phyloP scores from a whole-genome alignment of 2,329 filamentous ascomycete genomes.

The Fusarium siculi region DNA sequence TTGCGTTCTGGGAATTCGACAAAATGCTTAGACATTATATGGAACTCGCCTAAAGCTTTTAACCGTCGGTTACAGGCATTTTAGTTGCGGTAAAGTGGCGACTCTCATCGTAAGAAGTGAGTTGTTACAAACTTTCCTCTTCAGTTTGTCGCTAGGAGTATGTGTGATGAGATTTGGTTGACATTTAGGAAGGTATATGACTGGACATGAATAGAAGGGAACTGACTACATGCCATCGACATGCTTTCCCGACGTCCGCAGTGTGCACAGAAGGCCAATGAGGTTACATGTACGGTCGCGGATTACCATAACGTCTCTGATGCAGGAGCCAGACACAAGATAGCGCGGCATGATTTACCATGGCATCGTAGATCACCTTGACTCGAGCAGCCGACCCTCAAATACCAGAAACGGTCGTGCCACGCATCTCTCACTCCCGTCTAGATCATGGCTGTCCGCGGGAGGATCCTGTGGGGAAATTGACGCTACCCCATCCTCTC shows the following conservation, averaged over 20 bases:
- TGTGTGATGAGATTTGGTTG: constrained; percentile 9
- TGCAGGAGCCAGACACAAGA: constrained; percentile 17
- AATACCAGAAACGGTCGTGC: constrained; percentile 12
- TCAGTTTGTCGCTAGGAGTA: not conserved
- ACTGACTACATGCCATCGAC: constrained; percentile 10
- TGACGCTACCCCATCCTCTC: constrained; percentile 40
- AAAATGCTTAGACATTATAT: constrained; percentile 30
- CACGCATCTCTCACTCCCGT: constrained; percentile 9
- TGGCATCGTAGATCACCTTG: constrained; percentile 21
- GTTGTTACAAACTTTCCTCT: constrained; percentile 3
- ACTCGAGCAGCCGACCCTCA: constrained; percentile 34
- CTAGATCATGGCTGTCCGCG: constrained; percentile 16
- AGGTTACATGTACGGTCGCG: constrained; percentile 1
- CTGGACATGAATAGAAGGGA: not conserved
- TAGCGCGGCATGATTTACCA: constrained; percentile 21
- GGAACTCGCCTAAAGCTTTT: constrained; percentile 17
- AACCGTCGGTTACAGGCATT: constrained; percentile 23
- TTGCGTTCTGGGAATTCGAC: constrained; percentile 1
- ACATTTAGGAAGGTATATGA: not conserved
- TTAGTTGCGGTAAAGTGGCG: constrained; percentile 8
- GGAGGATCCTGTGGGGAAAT: constrained; percentile 43
- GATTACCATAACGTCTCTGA: constrained; percentile 16
- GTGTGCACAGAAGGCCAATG: not conserved
- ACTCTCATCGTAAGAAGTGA: constrained; percentile 10
- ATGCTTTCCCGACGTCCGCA: constrained; percentile 1